Base-by-base conservation (phyloP, 495 filamentous ascomycete species). In the Penicillium desertorum region DNA sequence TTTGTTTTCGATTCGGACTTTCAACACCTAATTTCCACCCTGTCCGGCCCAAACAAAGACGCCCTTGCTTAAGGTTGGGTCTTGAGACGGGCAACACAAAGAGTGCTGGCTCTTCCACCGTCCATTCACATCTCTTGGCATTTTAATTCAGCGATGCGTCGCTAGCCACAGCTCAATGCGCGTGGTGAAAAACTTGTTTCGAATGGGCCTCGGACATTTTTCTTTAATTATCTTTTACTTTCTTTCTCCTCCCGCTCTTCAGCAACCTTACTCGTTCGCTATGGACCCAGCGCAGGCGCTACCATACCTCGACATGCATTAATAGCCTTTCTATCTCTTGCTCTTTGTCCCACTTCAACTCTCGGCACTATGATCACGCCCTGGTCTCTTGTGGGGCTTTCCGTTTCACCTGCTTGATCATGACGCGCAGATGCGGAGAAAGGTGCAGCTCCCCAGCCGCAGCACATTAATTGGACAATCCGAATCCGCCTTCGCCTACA, bases 351-450 rank as follows among this genome's bases (percentile, higher is more conserved):
- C 42, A 22, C 41, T 39, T 27, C 50, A 52, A 52, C 50, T 42
- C 27, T 48, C 37, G 8, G 11, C 37, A 53, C 19, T 12, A 30
- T 56, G 14, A 25, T 55, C 19, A 39, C 27, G 16, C 7, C 51
- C 51, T 32, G 22, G 32, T 43, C 53, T 36, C 49, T 27, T 55
- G 59, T 56, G 64, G 64, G 64, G 62, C 20, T 19, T 46, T 46
- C 53, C 41, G 36, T 54, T 58, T 61, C 37, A 54, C 48, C 45
- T 42, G 41, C 25, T 55, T 44, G 52, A 57, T 53, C 25, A 49
- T 64, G 61, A 64, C 47, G 59, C 59, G 57, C 54, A 62, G 57
- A 61, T 66, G 61, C 59, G 66, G 66, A 66, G 66, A 57, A 60
- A 25, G 6, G 32, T 48, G 14, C 41, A 45, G 32, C 45, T 34